Percentiles rank a stretch among this genome's conserved stretches.
Evolutionary conservation across 1,284 basidiomycete species (phyloP).

Genomic region (Microbotryomycetes sp.): DNA sequence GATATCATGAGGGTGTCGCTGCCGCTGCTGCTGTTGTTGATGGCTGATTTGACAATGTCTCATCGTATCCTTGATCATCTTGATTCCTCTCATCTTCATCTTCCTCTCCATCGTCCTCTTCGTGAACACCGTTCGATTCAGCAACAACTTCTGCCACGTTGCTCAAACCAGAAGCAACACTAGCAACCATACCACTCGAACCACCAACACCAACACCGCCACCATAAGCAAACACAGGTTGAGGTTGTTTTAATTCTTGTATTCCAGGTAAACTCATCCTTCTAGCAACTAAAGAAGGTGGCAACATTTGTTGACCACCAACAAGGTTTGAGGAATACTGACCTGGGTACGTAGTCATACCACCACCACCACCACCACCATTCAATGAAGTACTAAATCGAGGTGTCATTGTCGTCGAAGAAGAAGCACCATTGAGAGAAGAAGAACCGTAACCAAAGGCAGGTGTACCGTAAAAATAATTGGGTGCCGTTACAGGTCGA

Average conservation of each 20-base stretch:
- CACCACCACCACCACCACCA: not conserved
- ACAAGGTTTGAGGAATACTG: no score
- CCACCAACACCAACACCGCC: slow-evolving; percentile 2
- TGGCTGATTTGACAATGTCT: no score
- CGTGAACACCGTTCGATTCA: slow-evolving; percentile 4
- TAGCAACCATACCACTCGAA: slow-evolving; percentile 1
- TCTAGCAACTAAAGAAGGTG: no score
- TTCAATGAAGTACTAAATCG: not conserved
- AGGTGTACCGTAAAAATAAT: slow-evolving; percentile 5
- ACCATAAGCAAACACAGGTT: slow-evolving; percentile 11
- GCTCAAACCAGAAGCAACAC: no score
- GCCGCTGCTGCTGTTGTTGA: no score
- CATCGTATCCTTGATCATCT: no score
- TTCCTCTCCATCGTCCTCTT: slow-evolving; percentile 8
- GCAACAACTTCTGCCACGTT: slow-evolving; percentile 4
- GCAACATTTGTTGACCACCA: not conserved
- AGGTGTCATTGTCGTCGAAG: not conserved
- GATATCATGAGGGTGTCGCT: no score
- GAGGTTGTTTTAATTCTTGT: slow-evolving; percentile 20
- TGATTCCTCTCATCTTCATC: no score
- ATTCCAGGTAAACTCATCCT: not conserved
- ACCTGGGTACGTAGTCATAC: no score
- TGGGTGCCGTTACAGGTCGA: slow-evolving; percentile 12
- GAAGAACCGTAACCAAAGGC: slow-evolving; percentile 3
- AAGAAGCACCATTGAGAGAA: not conserved